Percentiles rank a stretch among this genome's conserved stretches.
phyloP scores from a whole-genome alignment of 495 filamentous ascomycete species.

The Peziza echinospora region DNA sequence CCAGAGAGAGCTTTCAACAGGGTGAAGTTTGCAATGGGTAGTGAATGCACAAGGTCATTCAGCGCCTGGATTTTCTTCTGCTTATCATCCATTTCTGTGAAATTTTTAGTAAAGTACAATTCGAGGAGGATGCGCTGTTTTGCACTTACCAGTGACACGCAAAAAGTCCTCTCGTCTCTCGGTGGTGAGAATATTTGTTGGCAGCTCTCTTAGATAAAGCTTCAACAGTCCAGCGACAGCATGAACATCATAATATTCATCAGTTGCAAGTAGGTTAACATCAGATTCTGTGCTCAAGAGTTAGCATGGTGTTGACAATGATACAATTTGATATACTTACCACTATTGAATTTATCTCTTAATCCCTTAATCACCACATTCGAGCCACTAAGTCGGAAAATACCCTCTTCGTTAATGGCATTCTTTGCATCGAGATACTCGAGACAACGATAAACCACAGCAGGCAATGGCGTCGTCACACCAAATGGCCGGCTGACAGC shows the following conservation, averaged over 20 bases:
- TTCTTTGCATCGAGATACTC: conserved; percentile 76
- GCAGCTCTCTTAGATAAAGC: conserved; percentile 79
- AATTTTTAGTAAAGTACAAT: conserved; percentile 3
- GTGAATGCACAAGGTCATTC: conserved; percentile 58
- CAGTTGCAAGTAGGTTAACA: conserved; percentile 64
- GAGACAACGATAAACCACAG: conserved; percentile 93
- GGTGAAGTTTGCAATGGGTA: conserved; percentile 59
- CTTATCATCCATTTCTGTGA: conserved; percentile 40
- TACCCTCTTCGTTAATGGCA: conserved; percentile 73
- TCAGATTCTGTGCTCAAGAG: conserved; percentile 43
- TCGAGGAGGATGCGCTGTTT: conserved; percentile 19
- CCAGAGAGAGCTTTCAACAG: conserved; percentile 62
- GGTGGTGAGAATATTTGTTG: conserved; percentile 69
- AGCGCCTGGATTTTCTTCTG: conserved; percentile 63
- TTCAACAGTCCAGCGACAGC: conserved; percentile 89
- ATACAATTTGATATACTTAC: conserved; percentile 68
- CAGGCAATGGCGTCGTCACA: conserved; percentile 51
- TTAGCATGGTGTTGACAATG: conserved; percentile 34
- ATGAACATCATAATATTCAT: conserved; percentile 84
- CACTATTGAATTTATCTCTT: conserved; percentile 75
- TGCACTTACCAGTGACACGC: conserved; percentile 60
- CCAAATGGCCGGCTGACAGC: conserved; percentile 52
- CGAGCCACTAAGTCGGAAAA: conserved; percentile 86
- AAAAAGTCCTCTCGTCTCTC: conserved; percentile 82
- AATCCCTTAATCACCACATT: conserved; percentile 83